Conservation (phyloP, 2,329 filamentous ascomycete species). For the Madurella mycetomatis region DNA sequence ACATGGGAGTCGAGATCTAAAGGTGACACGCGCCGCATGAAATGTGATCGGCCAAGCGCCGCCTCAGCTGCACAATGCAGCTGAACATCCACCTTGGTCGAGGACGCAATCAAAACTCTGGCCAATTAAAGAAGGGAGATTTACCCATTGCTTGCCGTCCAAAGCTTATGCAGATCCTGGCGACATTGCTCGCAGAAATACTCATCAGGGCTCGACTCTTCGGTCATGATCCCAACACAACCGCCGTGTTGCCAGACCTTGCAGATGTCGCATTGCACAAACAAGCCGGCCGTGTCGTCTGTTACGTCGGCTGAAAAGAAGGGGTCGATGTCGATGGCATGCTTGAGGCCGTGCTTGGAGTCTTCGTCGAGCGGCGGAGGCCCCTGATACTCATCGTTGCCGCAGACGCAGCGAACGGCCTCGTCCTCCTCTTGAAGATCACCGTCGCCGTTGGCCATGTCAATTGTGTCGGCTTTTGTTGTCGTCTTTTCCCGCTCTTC, state of each 20-base stretch:
- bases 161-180: constrained; percentile 84
- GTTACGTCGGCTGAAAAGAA: constrained; percentile 60
- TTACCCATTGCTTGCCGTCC: constrained; percentile 79
- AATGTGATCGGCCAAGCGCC: constrained; percentile 26
- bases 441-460: constrained; percentile 60
- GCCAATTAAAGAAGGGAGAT: constrained; percentile 33
- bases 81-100: constrained; percentile 22
- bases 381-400: constrained; percentile 90
- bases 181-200: constrained; percentile 97
- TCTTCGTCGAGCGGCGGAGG: constrained; percentile 61
- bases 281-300: constrained; percentile 89
- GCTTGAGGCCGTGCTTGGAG: constrained; percentile 48
- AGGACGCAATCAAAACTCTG: constrained; percentile 4
- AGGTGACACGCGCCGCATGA: constrained; percentile 13
- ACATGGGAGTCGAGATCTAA: neutral
- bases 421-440: constrained; percentile 85
- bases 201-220: constrained; percentile 87
- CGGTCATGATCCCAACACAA: constrained; percentile 94
- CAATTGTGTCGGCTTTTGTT: constrained; percentile 39
- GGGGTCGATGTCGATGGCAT: constrained; percentile 54
- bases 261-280: constrained; percentile 96
- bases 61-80: constrained; percentile 26
- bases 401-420: constrained; percentile 91
- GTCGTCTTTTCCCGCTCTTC: constrained; percentile 51
- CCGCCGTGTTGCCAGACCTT: constrained; percentile 99